Conservation (phyloP, 176 grass and related monocot genomes). For the Musa troglodytarum region DNA sequence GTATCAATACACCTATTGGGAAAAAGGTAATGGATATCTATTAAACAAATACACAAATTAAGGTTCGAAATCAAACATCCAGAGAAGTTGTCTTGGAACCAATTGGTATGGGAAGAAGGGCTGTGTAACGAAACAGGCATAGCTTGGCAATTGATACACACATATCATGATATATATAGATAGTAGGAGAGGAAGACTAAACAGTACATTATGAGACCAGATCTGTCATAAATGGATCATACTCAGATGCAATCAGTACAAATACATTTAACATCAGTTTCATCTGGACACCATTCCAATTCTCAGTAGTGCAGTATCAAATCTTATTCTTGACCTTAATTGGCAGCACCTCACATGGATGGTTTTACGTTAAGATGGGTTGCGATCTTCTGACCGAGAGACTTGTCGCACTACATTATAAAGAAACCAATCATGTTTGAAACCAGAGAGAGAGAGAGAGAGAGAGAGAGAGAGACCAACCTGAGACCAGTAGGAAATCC, state of each 20-base stretch:
- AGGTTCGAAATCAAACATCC: too few species aligned
- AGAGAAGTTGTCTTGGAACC: too few species aligned
- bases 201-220: too few species aligned
- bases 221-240: too few species aligned
- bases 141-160: not conserved
- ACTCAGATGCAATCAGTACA: not conserved
- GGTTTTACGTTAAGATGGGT: conserved; percentile 68
- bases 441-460: not conserved
- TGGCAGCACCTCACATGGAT: conserved; percentile 47
- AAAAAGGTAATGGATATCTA: too few species aligned
- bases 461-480: conserved; percentile 17
- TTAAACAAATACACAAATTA: too few species aligned
- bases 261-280: not conserved
- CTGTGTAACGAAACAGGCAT: too few species aligned
- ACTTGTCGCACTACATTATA: conserved; percentile 63
- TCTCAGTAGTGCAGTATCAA: not conserved
- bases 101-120: too few species aligned
- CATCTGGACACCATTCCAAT: not conserved
- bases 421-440: not conserved
- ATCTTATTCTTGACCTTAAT: not conserved
- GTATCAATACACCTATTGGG: too few species aligned
- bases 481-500: conserved; percentile 97
- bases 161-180: not conserved
- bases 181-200: too few species aligned
- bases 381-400: conserved; percentile 78